Evolutionary conservation across 139 green algal species (phyloP).

Genomic region (Dunaliella sp.): DNA sequence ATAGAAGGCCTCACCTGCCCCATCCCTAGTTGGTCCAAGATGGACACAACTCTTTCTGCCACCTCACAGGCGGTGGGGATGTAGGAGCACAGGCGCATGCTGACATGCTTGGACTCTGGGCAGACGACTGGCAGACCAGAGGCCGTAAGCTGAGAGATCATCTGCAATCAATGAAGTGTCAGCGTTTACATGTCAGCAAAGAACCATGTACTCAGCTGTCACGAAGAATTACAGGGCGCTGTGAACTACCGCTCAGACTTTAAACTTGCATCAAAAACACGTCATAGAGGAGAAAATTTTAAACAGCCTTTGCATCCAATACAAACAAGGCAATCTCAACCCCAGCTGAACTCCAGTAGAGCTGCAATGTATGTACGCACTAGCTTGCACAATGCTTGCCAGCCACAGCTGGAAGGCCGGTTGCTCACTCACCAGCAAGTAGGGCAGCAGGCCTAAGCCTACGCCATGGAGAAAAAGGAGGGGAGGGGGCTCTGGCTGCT

Average conservation of each 20-base stretch:
- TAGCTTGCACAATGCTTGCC: too few relatives aligned
- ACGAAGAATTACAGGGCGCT: background rate
- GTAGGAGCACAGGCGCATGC: conserved; percentile 36
- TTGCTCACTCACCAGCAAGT: conserved; percentile 17
- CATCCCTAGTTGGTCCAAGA: conserved; percentile 1
- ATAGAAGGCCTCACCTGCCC: conserved; percentile 1
- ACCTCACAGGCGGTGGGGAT: conserved; percentile 34
- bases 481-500: conserved; percentile 11
- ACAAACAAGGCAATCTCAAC: background rate
- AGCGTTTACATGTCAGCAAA: background rate
- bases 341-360: background rate
- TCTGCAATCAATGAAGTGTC: background rate
- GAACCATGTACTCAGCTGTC: background rate
- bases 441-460: conserved; percentile 24
- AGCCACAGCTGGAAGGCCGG: too few relatives aligned
- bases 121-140: conserved; percentile 33
- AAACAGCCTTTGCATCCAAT: background rate
- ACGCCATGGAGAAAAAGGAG: conserved; percentile 54
- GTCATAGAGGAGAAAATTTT: background rate
- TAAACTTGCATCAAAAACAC: background rate
- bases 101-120: conserved; percentile 47
- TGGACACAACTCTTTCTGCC: conserved; percentile 2
- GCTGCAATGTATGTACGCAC: too few relatives aligned
- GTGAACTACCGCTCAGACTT: background rate
- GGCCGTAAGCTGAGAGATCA: background rate